Conservation (phyloP, 2,329 filamentous ascomycete species). For the Amphichorda felina region DNA sequence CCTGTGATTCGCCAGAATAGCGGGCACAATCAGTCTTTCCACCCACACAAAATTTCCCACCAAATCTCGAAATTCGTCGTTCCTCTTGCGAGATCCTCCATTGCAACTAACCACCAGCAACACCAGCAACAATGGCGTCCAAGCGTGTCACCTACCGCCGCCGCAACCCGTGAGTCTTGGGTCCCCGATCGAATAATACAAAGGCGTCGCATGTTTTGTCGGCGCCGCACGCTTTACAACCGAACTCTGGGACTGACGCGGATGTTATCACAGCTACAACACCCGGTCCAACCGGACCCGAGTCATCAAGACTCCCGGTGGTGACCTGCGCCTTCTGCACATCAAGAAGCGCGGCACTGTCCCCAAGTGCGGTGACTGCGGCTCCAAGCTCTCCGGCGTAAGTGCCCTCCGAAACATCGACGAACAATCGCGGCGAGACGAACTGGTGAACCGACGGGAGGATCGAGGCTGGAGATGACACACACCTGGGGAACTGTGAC, state of each 20-base stretch:
- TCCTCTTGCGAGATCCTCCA: constrained; percentile 20
- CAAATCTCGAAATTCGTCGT: constrained; percentile 28
- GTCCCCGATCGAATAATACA: constrained; percentile 2
- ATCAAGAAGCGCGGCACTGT: constrained; percentile 99
- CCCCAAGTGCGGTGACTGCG: constrained; percentile 99
- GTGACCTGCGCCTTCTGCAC: constrained; percentile 91
- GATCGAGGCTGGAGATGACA: background rate
- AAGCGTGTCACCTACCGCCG: constrained; percentile 59
- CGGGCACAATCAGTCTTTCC: constrained; percentile 22
- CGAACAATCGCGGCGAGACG: background rate
- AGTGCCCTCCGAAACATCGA: constrained; percentile 35
- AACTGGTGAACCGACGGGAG: background rate
- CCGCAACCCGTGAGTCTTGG: constrained; percentile 61
- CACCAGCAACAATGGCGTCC: constrained; percentile 43
- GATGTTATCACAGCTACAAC: constrained; percentile 64
- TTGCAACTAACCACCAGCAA: constrained; percentile 17
- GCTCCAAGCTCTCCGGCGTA: constrained; percentile 94
- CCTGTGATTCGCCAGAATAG: constrained; percentile 23
- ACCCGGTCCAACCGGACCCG: constrained; percentile 95
- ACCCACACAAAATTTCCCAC: constrained; percentile 29
- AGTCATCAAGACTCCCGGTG: constrained; percentile 91
- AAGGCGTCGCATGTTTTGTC: background rate
- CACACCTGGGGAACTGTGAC: background rate
- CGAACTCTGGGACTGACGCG: too few relatives aligned
- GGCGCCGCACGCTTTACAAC: background rate